phyloP scores from a whole-genome alignment of 202 grass and related monocot species.

The Schoenoplectus tabernaemontani region DNA sequence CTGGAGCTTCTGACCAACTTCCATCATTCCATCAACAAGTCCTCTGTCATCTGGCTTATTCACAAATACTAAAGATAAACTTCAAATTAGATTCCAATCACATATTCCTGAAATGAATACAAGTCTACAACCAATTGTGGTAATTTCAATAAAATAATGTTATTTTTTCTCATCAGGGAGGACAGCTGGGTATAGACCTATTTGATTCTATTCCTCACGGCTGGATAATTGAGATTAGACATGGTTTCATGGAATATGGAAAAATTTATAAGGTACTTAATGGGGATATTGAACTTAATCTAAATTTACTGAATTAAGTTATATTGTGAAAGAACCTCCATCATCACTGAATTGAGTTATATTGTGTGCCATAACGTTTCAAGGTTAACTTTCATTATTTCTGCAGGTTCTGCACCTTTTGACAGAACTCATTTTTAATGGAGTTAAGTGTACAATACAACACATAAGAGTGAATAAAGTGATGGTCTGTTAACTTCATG shows the following conservation, averaged over 20 bases:
- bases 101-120: background rate
- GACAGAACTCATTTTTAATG: background rate
- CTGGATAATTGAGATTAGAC: slow-evolving; percentile 48
- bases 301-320: background rate
- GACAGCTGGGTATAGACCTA: background rate
- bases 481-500: background rate
- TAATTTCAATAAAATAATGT: background rate
- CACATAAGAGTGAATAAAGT: background rate
- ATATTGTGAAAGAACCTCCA: background rate
- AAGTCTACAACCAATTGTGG: background rate
- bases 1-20: background rate
- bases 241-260: slow-evolving; percentile 29
- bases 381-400: background rate
- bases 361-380: background rate
- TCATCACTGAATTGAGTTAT: background rate
- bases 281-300: background rate
- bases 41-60: background rate
- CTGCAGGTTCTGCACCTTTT: background rate
- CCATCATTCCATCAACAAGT: background rate
- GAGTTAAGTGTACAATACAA: background rate
- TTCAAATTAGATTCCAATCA: background rate
- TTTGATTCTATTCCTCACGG: slow-evolving; percentile 27
- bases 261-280: slow-evolving; percentile 64
- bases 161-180: slow-evolving; percentile 1
- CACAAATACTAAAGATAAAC: background rate